A percentile compares a stretch with the other conserved stretches of the same genome.
These are phyloP conservation scores for Ceratobasidium sp. DNA, from an alignment of 1,284 basidiomycete species.

Conservation along the genomic window DNA sequence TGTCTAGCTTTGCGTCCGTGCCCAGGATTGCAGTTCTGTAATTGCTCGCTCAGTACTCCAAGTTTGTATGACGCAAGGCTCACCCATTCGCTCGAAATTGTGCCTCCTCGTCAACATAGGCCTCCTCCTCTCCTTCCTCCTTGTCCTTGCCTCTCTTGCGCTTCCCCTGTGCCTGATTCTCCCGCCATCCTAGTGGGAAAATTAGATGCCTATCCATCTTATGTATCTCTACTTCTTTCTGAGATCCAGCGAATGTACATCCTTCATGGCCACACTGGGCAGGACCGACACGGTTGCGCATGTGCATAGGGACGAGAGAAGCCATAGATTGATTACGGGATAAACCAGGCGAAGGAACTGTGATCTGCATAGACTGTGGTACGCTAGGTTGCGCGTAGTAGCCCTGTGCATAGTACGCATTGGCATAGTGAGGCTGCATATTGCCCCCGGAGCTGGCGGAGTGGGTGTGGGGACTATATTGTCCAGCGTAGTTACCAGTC, in stretches of 20 bases:
- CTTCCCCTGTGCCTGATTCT: conserved; percentile 67
- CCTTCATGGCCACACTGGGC: conserved; percentile 73
- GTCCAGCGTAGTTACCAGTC: neutral
- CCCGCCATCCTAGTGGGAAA: conserved; percentile 76
- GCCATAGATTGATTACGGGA: conserved; percentile 42
- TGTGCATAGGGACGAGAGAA: conserved; percentile 31
- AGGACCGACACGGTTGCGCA: conserved; percentile 61
- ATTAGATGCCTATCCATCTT: conserved; percentile 93
- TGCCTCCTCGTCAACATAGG: conserved; percentile 49
- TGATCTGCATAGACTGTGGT: conserved; percentile 45
- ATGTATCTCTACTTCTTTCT: conserved; percentile 82
- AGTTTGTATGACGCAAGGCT: conserved; percentile 2
- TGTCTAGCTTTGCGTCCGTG: conserved; percentile 80
- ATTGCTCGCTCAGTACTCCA: conserved; percentile 48
- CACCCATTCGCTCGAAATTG: conserved; percentile 20
- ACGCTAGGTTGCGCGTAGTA: conserved; percentile 45
- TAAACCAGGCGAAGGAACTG: conserved; percentile 48
- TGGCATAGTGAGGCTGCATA: conserved; percentile 67
- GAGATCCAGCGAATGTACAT: conserved; percentile 81
- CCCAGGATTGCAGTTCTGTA: conserved; percentile 86
- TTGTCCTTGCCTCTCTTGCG: conserved; percentile 81
- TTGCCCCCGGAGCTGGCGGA: conserved; percentile 47
- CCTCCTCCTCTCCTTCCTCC: conserved; percentile 71
- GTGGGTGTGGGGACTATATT: neutral
- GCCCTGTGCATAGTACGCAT: conserved; percentile 62